phyloP scores from a whole-genome alignment of 1,139 yeast species.

The Yamadazyma sp. region DNA sequence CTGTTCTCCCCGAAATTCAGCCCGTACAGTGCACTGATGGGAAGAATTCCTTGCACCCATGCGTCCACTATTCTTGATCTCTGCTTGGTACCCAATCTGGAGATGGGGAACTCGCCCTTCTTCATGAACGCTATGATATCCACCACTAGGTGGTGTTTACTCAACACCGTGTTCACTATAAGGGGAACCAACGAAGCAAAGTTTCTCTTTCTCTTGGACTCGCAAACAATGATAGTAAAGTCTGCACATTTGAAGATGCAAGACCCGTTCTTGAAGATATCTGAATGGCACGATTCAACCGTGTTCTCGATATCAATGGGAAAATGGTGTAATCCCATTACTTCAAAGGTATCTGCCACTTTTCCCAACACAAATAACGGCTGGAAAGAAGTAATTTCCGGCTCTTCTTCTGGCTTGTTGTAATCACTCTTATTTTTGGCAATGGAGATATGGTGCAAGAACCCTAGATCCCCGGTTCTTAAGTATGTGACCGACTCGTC shows the following conservation, averaged over 20 bases:
- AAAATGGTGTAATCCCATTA: conserved; percentile 88
- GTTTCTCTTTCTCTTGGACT: conserved; percentile 51
- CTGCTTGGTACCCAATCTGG: conserved; percentile 74
- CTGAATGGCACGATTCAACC: conserved; percentile 64
- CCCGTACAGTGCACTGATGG: conserved; percentile 44
- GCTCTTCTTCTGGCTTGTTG: conserved; percentile 20
- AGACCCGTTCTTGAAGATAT: conserved; percentile 56
- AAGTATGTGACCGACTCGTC: conserved; percentile 64
- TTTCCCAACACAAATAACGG: conserved; percentile 83
- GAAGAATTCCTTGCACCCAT: conserved; percentile 51
- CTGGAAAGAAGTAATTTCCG: conserved; percentile 53
- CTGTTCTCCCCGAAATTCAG: conserved; percentile 68
- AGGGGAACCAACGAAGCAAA: conserved; percentile 81
- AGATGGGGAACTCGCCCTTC: conserved; percentile 62
- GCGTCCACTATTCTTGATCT: conserved; percentile 67
- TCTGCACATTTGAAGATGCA: conserved; percentile 86
- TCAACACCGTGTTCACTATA: conserved; percentile 73
- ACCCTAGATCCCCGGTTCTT: conserved; percentile 94
- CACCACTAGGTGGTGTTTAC: conserved; percentile 80
- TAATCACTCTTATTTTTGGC: conserved; percentile 30
- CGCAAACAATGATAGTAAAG: conserved; percentile 75
- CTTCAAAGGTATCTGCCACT: conserved; percentile 87
- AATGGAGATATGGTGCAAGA: conserved; percentile 68
- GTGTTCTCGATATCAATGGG: conserved; percentile 81
- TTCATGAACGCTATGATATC: conserved; percentile 83